Base-by-base conservation (phyloP, 2,329 filamentous ascomycete species). In the Gaeumannomyces tritici region DNA sequence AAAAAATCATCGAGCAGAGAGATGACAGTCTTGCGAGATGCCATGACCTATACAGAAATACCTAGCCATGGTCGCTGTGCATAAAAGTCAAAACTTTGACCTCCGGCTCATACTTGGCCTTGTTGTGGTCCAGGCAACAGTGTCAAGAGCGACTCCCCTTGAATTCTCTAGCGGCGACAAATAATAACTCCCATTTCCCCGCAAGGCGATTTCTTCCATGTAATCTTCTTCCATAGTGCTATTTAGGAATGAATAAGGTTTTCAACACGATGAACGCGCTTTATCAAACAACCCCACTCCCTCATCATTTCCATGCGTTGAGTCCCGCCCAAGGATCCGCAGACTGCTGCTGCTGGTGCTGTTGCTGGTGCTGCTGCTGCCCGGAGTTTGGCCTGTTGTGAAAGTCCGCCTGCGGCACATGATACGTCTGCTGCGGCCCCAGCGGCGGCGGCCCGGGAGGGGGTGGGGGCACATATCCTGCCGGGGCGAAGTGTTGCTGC, bases 381-480 rank as follows among this genome's bases (percentile, higher is more conserved):
- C 69, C 42, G 68, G 66, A 64, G 65, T 71, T 60, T 68, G 73
- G 61, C 64, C 55, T 70, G 67, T 63, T 75, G 18, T 71, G 72
- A 62, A 73, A 71, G 60, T 75, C 70, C 35, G 64, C 62, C 47
- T 67, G 60, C 21, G 68, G 69, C 66, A 85, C 83, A 66, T 85
- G 81, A 31, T 84, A 80, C 12, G 83, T 87, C 71, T 87, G 84
- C 70, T 87, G 84, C 35, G 83, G 83, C 4, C 83, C 83, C 66
- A 87, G 69, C 1, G 84, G 84, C 9, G 84, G 84, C 4, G 84
- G 84, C 0, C 83, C 84, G 0, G 85, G 85, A 1, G 85, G 84
- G 1, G 85, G 85, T 8, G 85, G 84, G 3, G 83, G 85, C 51
- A 88, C 81, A 65, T 86, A 86, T 4, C 84, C 83, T 0, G 77